Evolutionary conservation across 768 basidiomycete genomes (phyloP).

Genomic region (Leccinum disarticulatum): DNA sequence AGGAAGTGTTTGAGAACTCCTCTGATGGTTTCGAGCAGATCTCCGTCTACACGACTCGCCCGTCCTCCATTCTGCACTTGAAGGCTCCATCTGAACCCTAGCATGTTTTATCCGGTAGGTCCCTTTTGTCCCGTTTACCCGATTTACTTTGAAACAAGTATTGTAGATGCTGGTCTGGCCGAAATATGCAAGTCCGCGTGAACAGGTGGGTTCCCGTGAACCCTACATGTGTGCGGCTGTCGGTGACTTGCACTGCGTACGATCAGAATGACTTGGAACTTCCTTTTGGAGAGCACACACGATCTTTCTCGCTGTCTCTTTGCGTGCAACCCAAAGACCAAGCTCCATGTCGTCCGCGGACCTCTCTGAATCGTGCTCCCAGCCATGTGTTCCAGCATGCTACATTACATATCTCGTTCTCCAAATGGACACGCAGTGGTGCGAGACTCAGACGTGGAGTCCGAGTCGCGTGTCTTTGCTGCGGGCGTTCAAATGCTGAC

Average conservation of each 20-base stretch:
- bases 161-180: slow-evolving; percentile 9
- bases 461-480: slow-evolving; percentile 7
- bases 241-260: slow-evolving; percentile 7
- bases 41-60: slow-evolving; percentile 13
- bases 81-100: background rate
- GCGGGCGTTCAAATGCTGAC: background rate
- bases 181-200: slow-evolving; percentile 2
- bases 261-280: slow-evolving; percentile 2
- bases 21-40: slow-evolving; percentile 6
- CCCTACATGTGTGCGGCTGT: background rate
- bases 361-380: slow-evolving; percentile 14
- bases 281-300: slow-evolving; percentile 16
- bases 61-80: background rate
- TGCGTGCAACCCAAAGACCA: slow-evolving; percentile 15
- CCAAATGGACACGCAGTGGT: slow-evolving; percentile 3
- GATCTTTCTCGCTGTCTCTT: slow-evolving; percentile 10
- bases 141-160: background rate
- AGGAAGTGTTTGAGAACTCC: background rate
- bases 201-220: slow-evolving; percentile 8
- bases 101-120: slow-evolving; percentile 11
- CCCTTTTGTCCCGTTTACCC: background rate
- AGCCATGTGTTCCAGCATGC: slow-evolving; percentile 9
- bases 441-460: slow-evolving; percentile 6
- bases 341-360: slow-evolving; percentile 24
- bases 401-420: slow-evolving; percentile 15